These are phyloP conservation scores for Clavispora santaluciae DNA, from an alignment of 805 yeast species.

Conservation along the genomic window DNA sequence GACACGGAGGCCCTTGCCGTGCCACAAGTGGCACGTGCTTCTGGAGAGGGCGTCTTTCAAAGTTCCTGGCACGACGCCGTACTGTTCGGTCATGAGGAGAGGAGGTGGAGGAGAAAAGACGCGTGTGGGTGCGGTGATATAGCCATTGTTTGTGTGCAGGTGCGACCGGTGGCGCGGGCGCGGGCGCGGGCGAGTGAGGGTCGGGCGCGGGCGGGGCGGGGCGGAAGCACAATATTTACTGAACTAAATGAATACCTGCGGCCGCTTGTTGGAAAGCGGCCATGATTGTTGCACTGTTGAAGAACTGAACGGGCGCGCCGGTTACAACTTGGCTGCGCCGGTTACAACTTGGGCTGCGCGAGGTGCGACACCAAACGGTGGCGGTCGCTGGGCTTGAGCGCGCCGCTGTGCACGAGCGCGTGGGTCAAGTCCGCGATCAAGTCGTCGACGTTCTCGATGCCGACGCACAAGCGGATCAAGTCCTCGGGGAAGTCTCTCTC, in stretches of 20 bases:
- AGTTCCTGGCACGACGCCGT: constrained; percentile 22
- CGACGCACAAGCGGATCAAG: constrained; percentile 82
- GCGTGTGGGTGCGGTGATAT: neutral
- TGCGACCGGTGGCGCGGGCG: too few species aligned
- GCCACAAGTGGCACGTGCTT: constrained; percentile 16
- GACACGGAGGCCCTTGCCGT: constrained; percentile 27
- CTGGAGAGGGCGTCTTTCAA: constrained; percentile 22
- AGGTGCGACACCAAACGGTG: constrained; percentile 36
- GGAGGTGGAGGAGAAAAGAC: neutral
- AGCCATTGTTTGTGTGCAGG: neutral
- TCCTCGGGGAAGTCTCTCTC: constrained; percentile 93
- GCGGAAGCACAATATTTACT: neutral
- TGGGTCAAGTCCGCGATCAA: constrained; percentile 72
- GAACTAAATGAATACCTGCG: neutral
- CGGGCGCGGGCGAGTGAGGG: too few species aligned
- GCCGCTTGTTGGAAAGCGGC: constrained; percentile 1
- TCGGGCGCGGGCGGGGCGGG: too few species aligned
- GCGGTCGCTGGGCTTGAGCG: constrained; percentile 36
- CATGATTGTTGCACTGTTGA: constrained; percentile 1
- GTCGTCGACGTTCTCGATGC: constrained; percentile 81
- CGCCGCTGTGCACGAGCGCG: constrained; percentile 67
- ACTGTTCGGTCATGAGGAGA: constrained; percentile 12
- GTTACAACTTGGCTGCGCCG: neutral
- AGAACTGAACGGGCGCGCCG: constrained; percentile 2
- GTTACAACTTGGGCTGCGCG: constrained; percentile 26